These are phyloP conservation scores for Phialocephala sp. DNA, from an alignment of 2,329 filamentous ascomycete genomes.

Conservation along the genomic window DNA sequence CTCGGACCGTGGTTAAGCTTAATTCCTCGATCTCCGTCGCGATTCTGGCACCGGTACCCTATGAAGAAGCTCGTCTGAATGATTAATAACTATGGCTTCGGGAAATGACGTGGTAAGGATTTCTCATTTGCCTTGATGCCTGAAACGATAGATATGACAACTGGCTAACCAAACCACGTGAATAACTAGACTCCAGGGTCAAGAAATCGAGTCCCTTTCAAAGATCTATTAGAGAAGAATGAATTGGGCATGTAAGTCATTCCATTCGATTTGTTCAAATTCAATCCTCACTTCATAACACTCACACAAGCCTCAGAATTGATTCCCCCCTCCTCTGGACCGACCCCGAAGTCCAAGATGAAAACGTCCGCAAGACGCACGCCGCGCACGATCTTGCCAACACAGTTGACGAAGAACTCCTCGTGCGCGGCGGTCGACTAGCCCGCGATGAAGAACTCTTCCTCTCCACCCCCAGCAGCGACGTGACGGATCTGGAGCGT, in stretches of 20 bases:
- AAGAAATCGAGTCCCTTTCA: background rate
- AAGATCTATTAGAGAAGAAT: conserved; percentile 1
- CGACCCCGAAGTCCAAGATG: conserved; percentile 4
- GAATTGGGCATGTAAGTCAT: conserved; percentile 1
- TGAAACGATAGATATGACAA: background rate
- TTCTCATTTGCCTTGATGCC: background rate
- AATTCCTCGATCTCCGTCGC: background rate
- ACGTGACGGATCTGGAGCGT: background rate
- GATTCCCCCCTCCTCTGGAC: conserved; percentile 7
- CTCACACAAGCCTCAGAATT: background rate
- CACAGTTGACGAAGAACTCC: background rate
- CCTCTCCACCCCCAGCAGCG: background rate
- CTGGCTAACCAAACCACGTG: background rate
- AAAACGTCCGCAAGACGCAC: conserved; percentile 5
- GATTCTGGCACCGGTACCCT: background rate
- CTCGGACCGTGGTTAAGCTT: background rate
- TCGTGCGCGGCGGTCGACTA: background rate
- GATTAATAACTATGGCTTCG: background rate
- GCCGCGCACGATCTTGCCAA: background rate
- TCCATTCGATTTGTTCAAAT: too few relatives aligned
- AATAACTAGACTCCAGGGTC: background rate
- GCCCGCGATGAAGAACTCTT: conserved; percentile 2
- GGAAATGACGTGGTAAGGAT: background rate
- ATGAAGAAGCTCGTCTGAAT: background rate
- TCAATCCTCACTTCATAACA: background rate